Base-by-base conservation (phyloP, 2,329 filamentous ascomycete genomes). In the Exserohilum turcica region DNA sequence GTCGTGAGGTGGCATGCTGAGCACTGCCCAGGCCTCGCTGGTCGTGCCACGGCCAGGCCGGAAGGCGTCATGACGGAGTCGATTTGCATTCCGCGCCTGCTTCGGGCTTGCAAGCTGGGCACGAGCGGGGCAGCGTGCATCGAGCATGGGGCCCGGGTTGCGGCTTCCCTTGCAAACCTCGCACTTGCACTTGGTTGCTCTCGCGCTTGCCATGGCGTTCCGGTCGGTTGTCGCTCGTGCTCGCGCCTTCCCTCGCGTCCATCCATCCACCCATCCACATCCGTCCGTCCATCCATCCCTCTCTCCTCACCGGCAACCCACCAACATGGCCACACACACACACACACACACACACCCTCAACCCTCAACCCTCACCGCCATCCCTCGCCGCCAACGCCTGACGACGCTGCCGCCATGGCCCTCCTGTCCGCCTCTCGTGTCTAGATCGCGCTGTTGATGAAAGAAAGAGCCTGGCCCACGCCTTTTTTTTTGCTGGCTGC, bases 141-240 rank as follows among this genome's bases (percentile, higher is more conserved):
- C 55, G 21, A 56, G 46, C 50, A 57, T 57, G 57, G 57, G 57
- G 46, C 50, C 54, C 21, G 21, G 45, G 48, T 45, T 49, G 60
- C 54, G 61, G 56, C 40, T 60, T 56, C 59, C 60, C 40, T 49
- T n/a, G n/a, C n/a, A n/a, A n/a, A n/a, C n/a, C n/a, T n/a, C n/a
- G n/a, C n/a, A n/a, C n/a, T n/a, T n/a, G n/a, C n/a, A n/a, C n/a
- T n/a, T n/a, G n/a, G n/a, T n/a, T n/a, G n/a, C n/a, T n/a, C n/a
- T n/a, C n/a, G n/a, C n/a, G n/a, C n/a, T n/a, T 46, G 19, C 42
- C 33, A 37, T 21, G 29, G n/a, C 38, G 21, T 16, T 35, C 19
- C 42, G 15, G 50, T 31, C 24, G 42, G 4, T 37, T 3, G 9
- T 43, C 44, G 56, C 38, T 51, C 52, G n/a, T n/a, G n/a, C n/a